Base-by-base conservation (phyloP, 2,329 filamentous ascomycete genomes). In the Neobulgaria alba region DNA sequence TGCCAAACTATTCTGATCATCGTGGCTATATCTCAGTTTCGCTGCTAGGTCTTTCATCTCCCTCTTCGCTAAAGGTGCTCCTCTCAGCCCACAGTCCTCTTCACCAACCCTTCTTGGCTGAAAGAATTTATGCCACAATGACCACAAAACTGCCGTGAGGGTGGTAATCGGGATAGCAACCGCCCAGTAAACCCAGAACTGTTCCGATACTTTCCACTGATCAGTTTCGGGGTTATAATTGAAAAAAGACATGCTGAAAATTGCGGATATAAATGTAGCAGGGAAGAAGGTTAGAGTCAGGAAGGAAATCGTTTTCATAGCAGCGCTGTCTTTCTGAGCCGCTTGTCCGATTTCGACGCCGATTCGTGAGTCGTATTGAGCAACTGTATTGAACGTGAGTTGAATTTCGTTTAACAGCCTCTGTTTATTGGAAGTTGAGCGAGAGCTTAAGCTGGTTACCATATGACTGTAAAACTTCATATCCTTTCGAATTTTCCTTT, bases 231-330 rank as follows among this genome's bases (percentile, higher is more conserved):
- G 32, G 8, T 4, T 16, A 19, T 16, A 37, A 20, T 37, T 29
- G 35, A 37, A 29, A 15, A 37, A 21, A 5, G 35, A 29, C 35
- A 37, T 37, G 35, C 35, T 37, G 21, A 37, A 37, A 29, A 37
- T 17, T n/a, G 32, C 30, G 14, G 10, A 32, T 5, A 41, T 20
- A 15, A 41, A 40, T 12, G 38, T 41, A 8, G 38, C 38, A 15
- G 38, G 41, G n/a, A 38, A 52, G 29, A 75, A 75, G 0, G 60
- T 53, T 3, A 72, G 50, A 0, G 71, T 71, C 0, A 73, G 55
- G n/a, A 71, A 61, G 1, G 70, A 65, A 32, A 75, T 61, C 0
- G 67, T 68, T 53, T 67, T 69, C 69, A 75, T 73, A 1, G 68
- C 64, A 0, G 65, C 57, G 45, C 68, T 71, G 36, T 76, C 73